phyloP scores from a whole-genome alignment of 805 yeast genomes.

The Wickerhamomyces bovis region DNA sequence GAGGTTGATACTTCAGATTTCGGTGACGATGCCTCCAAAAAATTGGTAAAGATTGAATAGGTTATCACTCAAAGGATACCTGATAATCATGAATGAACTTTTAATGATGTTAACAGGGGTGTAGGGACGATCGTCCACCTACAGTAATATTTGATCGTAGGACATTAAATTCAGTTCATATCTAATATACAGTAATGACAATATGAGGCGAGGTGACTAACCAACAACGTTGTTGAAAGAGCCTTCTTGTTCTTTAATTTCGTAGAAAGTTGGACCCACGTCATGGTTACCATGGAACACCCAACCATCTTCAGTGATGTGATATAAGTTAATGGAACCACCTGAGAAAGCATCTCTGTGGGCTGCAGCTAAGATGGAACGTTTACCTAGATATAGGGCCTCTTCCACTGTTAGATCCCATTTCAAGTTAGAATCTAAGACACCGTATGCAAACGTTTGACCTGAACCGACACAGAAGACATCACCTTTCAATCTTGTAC shows the following conservation, averaged over 20 bases:
- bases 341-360: slow-evolving; percentile 98
- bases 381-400: slow-evolving; percentile 88
- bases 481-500: slow-evolving; percentile 92
- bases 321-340: slow-evolving; percentile 90
- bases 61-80: background rate
- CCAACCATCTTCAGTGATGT: slow-evolving; percentile 94
- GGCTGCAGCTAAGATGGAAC: slow-evolving; percentile 94
- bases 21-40: slow-evolving; percentile 1
- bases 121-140: background rate
- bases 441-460: slow-evolving; percentile 99
- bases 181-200: slow-evolving; percentile 3
- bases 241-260: slow-evolving; percentile 77
- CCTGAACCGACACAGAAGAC: slow-evolving; percentile 97
- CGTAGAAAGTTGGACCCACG: slow-evolving; percentile 89
- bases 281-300: slow-evolving; percentile 91
- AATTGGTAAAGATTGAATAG: slow-evolving; percentile 3
- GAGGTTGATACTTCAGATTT: slow-evolving; percentile 3
- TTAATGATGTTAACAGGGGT: background rate
- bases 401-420: slow-evolving; percentile 94
- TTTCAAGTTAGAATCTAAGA: slow-evolving; percentile 81
- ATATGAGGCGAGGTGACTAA: background rate
- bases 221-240: slow-evolving; percentile 75
- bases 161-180: background rate
- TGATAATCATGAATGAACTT: background rate
- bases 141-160: background rate